Conservation (phyloP, 2,329 filamentous ascomycete species). For the Bipolaris bicolor region DNA sequence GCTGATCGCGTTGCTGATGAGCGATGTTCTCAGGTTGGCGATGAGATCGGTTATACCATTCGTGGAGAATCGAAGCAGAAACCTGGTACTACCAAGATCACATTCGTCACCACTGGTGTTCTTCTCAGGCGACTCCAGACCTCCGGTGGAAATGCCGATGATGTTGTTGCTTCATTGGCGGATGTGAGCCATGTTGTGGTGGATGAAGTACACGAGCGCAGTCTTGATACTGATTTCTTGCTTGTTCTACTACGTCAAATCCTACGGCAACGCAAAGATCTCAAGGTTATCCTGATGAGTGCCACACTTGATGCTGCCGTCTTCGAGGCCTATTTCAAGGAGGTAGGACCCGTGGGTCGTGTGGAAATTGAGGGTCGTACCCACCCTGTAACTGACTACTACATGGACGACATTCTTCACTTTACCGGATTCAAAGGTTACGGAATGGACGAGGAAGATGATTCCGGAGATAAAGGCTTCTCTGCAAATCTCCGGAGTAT, state of each 20-base stretch:
- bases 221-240: constrained; percentile 92
- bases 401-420: constrained; percentile 84
- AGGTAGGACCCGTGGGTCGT: constrained; percentile 72
- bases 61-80: constrained; percentile 84
- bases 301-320: constrained; percentile 88
- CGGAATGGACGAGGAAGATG: constrained; percentile 58
- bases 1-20: constrained; percentile 95
- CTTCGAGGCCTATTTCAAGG: constrained; percentile 83
- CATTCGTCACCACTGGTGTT: constrained; percentile 95
- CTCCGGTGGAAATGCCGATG: constrained; percentile 78
- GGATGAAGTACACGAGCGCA: constrained; percentile 95
- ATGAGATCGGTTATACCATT: constrained; percentile 90
- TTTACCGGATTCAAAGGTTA: constrained; percentile 71
- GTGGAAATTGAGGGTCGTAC: constrained; percentile 90
- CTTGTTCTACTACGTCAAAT: constrained; percentile 87
- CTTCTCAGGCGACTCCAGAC: constrained; percentile 89
- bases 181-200: constrained; percentile 95
- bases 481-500: constrained; percentile 52
- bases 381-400: constrained; percentile 87
- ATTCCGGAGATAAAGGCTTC: constrained; percentile 55
- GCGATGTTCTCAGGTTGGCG: constrained; percentile 78
- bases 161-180: constrained; percentile 79
- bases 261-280: constrained; percentile 72
- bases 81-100: constrained; percentile 78
- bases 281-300: constrained; percentile 95